Evolutionary conservation across 2,329 filamentous ascomycete species (phyloP), one percentile per base, ranked within the genome.

Genomic region (Alternaria panax): DNA sequence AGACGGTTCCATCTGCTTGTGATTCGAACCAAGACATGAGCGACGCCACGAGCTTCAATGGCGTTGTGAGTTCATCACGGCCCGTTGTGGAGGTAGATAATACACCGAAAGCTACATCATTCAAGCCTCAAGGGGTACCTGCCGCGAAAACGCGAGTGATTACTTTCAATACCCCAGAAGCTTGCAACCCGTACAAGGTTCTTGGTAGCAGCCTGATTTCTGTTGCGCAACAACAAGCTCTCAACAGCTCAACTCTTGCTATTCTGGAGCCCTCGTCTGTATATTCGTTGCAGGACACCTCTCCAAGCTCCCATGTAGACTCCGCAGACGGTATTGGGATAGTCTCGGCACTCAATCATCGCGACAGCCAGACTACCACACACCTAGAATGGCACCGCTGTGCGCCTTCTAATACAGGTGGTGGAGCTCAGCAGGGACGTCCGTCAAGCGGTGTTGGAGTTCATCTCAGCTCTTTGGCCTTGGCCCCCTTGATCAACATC

Each of bases 311-410:
- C 43, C 62, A 54, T n/a, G 43, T 53, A 9, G 63, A 67, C 18
- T 55, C 64, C n/a, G 65, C 66, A 18, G 58, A 34, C 22, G 41
- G 46, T 18, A 60, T 59, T 16, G 50, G 64, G 5, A 53, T 48
- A 7, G 59, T 62, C 11, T 52, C 64, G 9, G 65, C 63, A 32
- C 42, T 53, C 25, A 59, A 54, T 41, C 66, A 57, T 40, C 71
- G 69, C 9, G 73, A 78, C 27, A 78, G 74, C 36, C 73, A 75
- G 51, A 72, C 70, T 8, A 78, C 75, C 3, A 78, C 74, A 7
- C 72, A 78, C 56, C 58, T 78, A 8, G 71, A 69, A 18, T 77
- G 73, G 75, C 62, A 40, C 28, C 30, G 38, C 32, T 40, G 36
- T 48, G 40, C 18, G 22, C 25, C 30, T 18, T 28, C 57, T 16